A percentile compares a stretch with the other conserved stretches of the same genome.
These are phyloP conservation scores for Dunaliella sp. DNA, from an alignment of 139 green algal species.

Conservation along the genomic window DNA sequence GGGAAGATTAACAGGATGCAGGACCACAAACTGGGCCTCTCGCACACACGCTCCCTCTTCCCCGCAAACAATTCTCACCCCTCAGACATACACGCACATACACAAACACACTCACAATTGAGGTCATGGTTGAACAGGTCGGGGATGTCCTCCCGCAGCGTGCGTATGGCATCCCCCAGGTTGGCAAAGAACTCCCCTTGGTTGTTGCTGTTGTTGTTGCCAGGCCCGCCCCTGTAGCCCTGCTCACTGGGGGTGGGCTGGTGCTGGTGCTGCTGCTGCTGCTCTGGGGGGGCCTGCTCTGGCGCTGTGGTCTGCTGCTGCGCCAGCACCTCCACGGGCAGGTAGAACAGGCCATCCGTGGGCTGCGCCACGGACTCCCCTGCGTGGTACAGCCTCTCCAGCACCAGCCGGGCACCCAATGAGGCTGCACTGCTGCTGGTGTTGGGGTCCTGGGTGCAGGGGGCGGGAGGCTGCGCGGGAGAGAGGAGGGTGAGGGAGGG, in stretches of 20 bases:
- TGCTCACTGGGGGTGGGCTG: not conserved
- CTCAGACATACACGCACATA: not conserved
- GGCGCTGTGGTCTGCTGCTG: not conserved
- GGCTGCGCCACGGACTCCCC: too few relatives aligned
- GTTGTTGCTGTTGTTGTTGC: not conserved
- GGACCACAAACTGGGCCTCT: too few relatives aligned
- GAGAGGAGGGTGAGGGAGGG: not conserved
- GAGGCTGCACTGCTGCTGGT: not conserved
- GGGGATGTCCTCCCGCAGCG: constrained; percentile 84
- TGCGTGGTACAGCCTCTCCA: not conserved
- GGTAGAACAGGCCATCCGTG: not conserved
- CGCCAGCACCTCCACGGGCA: not conserved
- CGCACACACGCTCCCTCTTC: too few relatives aligned
- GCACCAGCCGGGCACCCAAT: not conserved
- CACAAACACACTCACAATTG: constrained; percentile 64
- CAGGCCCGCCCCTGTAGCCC: not conserved
- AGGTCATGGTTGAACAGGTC: constrained; percentile 83
- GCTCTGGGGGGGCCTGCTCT: not conserved
- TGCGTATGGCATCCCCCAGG: constrained; percentile 87
- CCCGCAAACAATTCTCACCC: too few relatives aligned
- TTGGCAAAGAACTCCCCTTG: constrained; percentile 92
- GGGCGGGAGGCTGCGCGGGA: too few relatives aligned
- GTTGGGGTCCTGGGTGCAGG: too few relatives aligned
- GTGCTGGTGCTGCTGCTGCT: not conserved
- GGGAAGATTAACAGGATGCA: too few relatives aligned